Evolutionary conservation across 2,329 filamentous ascomycete species (phyloP).

Genomic region (Scytalidium lignicola): DNA sequence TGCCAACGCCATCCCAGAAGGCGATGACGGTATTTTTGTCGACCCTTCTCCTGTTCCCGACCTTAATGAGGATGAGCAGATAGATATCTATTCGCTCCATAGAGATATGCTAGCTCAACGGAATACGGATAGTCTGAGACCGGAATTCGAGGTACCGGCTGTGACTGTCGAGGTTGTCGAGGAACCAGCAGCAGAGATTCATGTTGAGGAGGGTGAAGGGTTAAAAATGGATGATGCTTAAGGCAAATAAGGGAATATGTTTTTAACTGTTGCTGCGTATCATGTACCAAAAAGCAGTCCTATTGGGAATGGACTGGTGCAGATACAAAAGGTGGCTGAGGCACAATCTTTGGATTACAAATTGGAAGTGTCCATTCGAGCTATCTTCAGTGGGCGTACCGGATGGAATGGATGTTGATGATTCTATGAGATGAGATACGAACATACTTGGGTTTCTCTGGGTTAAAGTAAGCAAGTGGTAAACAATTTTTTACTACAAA

Average conservation of each 20-base stretch:
- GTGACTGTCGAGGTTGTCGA: conserved; percentile 17
- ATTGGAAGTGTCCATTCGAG: no score
- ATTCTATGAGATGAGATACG: not conserved
- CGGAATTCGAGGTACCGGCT: conserved; percentile 9
- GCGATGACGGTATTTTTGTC: conserved; percentile 15
- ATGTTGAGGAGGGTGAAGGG: conserved; percentile 25
- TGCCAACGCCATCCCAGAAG: conserved; percentile 13
- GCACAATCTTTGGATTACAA: no score
- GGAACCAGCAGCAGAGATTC: conserved; percentile 25
- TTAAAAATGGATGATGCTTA: conserved; percentile 15
- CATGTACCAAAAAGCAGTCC: not conserved
- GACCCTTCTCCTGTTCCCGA: conserved; percentile 24
- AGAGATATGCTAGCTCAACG: conserved; percentile 10
- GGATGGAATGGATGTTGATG: no score
- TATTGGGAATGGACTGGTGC: conserved; percentile 46
- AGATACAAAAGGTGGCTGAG: conserved; percentile 38
- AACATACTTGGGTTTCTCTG: not conserved
- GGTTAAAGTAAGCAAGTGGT: no score
- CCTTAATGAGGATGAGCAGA: conserved; percentile 15
- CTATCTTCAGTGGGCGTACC: no score
- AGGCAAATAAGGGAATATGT: not conserved
- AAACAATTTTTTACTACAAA: no score
- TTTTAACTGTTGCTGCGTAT: not conserved
- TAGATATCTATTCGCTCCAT: conserved; percentile 13
- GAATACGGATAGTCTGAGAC: not conserved